A percentile compares a stretch with the other conserved stretches of the same genome.
Evolutionary conservation across 2,329 filamentous ascomycete genomes (phyloP).

Genomic region (Botryotinia calthae): DNA sequence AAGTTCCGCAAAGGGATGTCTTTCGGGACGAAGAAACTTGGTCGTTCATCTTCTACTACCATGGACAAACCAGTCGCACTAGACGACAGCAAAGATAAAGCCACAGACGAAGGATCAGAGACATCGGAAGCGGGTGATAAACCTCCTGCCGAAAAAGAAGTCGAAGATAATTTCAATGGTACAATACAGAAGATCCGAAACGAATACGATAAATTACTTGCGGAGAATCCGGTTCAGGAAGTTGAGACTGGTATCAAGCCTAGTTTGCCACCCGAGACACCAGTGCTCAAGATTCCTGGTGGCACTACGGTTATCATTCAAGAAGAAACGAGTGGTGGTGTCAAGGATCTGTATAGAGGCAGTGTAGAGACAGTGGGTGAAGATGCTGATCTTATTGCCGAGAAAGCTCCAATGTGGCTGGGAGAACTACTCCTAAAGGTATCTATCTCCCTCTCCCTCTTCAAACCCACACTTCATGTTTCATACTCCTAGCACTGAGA

Average conservation of each 20-base stretch:
- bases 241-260: constrained; percentile 66
- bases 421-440: constrained; percentile 78
- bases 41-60: constrained; percentile 62
- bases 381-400: constrained; percentile 81
- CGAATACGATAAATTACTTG: constrained; percentile 67
- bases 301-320: constrained; percentile 67
- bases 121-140: constrained; percentile 56
- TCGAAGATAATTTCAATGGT: constrained; percentile 73
- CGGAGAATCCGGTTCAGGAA: constrained; percentile 51
- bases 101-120: constrained; percentile 59
- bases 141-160: constrained; percentile 65
- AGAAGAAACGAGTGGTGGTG: constrained; percentile 65
- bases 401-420: constrained; percentile 85
- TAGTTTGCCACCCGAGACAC: constrained; percentile 69
- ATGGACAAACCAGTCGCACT: constrained; percentile 70
- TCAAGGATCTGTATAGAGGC: constrained; percentile 85
- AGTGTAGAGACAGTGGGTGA: constrained; percentile 74
- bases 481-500: not conserved
- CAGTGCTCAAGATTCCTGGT: constrained; percentile 68
- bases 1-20: constrained; percentile 71
- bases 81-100: constrained; percentile 82
- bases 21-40: constrained; percentile 81
- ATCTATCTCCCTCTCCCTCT: constrained; percentile 31
- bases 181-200: constrained; percentile 70
- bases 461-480: not conserved